A percentile compares a stretch with the other conserved stretches of the same genome.
These are phyloP conservation scores for Sporodiniella umbellata DNA, from an alignment of 371 early-diverging fungal species.

Conservation along the genomic window DNA sequence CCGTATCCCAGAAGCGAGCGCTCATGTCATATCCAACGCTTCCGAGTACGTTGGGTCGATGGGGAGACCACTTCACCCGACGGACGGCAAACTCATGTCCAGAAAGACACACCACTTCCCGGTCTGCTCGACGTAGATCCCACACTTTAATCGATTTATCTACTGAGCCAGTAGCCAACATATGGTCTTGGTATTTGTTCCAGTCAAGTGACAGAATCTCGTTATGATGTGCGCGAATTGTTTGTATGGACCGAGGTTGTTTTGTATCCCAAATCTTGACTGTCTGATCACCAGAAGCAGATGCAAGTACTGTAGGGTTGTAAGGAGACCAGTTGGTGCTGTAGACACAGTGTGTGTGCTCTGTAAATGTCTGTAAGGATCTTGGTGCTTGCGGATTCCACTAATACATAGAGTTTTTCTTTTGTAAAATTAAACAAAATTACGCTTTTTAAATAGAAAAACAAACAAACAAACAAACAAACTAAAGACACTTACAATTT, in stretches of 20 bases:
- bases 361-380: slow-evolving; percentile 81
- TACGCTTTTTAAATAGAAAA: background rate
- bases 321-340: slow-evolving; percentile 85
- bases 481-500: slow-evolving; percentile 87
- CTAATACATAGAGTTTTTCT: slow-evolving; percentile 33
- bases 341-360: slow-evolving; percentile 89
- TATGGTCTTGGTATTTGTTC: slow-evolving; percentile 88
- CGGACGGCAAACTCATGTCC: slow-evolving; percentile 93
- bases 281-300: slow-evolving; percentile 86
- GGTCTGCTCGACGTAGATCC: slow-evolving; percentile 80
- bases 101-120: slow-evolving; percentile 63
- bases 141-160: slow-evolving; percentile 87
- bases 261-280: slow-evolving; percentile 88
- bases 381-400: slow-evolving; percentile 82
- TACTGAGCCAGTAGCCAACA: slow-evolving; percentile 83
- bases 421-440: too few relatives aligned
- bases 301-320: slow-evolving; percentile 73
- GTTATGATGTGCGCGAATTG: slow-evolving; percentile 82
- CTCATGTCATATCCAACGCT: slow-evolving; percentile 94
- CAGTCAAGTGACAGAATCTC: slow-evolving; percentile 91
- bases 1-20: slow-evolving; percentile 88
- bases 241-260: slow-evolving; percentile 62
- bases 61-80: slow-evolving; percentile 88
- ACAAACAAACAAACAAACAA: too few relatives aligned
- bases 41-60: slow-evolving; percentile 73